Evolutionary conservation across 495 filamentous ascomycete genomes (phyloP).

Genomic region (Cercophora sp.): DNA sequence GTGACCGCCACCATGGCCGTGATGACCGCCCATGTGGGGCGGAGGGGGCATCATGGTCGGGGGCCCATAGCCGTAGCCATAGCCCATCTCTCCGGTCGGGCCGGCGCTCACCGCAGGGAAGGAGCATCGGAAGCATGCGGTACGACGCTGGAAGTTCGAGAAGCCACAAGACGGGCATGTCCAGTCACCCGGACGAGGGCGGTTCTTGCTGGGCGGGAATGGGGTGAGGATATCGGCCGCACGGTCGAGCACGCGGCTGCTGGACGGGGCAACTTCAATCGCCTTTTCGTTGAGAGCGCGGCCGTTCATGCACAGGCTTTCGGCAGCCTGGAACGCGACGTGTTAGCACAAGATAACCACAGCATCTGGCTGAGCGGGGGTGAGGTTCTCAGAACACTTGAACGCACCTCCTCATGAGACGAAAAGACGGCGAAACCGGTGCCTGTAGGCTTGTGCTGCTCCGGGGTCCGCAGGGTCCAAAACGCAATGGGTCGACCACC

Average conservation of each 20-base stretch:
- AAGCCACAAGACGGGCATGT: constrained; percentile 93
- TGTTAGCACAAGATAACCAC: too few relatives aligned
- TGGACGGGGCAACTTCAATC: constrained; percentile 95
- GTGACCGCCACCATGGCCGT: constrained; percentile 69
- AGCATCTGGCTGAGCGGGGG: too few relatives aligned
- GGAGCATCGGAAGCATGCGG: constrained; percentile 97
- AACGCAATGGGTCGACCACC: constrained; percentile 98
- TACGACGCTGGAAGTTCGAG: constrained; percentile 94
- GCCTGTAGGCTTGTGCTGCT: constrained; percentile 97
- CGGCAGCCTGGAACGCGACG: constrained; percentile 82
- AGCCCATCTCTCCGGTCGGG: constrained; percentile 70
- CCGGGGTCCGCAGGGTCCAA: constrained; percentile 95
- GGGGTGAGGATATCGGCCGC: constrained; percentile 92
- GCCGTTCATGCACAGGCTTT: constrained; percentile 98
- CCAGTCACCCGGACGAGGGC: constrained; percentile 96
- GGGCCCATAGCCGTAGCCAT: constrained; percentile 65
- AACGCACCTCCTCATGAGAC: constrained; percentile 99
- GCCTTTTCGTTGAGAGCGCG: constrained; percentile 97
- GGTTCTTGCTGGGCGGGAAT: constrained; percentile 97
- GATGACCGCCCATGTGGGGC: constrained; percentile 76
- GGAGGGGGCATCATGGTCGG: constrained; percentile 75
- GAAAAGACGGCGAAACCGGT: constrained; percentile 98
- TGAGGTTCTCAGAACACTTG: too few relatives aligned
- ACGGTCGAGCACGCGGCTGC: constrained; percentile 90
- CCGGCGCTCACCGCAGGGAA: constrained; percentile 86